These are phyloP conservation scores for Vanderwaltozyma verrucispora DNA, from an alignment of 805 yeast species.

Conservation along the genomic window DNA sequence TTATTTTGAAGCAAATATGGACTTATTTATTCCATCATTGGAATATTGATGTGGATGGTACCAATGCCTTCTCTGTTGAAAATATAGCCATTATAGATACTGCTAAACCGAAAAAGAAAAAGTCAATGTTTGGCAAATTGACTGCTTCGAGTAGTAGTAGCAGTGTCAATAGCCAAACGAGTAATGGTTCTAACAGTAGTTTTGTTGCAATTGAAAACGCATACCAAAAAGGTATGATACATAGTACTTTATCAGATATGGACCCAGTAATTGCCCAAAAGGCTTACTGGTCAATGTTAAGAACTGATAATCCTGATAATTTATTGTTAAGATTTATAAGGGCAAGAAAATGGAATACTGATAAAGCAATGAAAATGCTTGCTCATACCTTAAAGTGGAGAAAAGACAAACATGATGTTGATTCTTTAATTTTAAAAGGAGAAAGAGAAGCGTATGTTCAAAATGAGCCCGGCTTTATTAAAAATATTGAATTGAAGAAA, in stretches of 20 bases:
- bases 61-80: slow-evolving; percentile 9
- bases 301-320: slow-evolving; percentile 78
- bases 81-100: neutral
- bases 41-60: slow-evolving; percentile 37
- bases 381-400: slow-evolving; percentile 74
- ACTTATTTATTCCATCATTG: slow-evolving; percentile 49
- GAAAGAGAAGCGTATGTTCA: slow-evolving; percentile 51
- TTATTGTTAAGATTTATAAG: slow-evolving; percentile 63
- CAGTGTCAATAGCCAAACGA: slow-evolving; percentile 7
- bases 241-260: slow-evolving; percentile 40
- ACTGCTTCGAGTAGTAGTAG: neutral
- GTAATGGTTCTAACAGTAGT: slow-evolving; percentile 8
- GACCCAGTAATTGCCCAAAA: slow-evolving; percentile 41
- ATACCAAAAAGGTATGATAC: slow-evolving; percentile 29
- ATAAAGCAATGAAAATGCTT: slow-evolving; percentile 59
- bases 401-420: slow-evolving; percentile 45
- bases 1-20: slow-evolving; percentile 61
- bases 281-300: slow-evolving; percentile 48
- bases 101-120: neutral
- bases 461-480: slow-evolving; percentile 33
- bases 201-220: neutral
- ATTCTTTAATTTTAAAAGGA: slow-evolving; percentile 54
- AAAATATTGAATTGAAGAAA: slow-evolving; percentile 47
- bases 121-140: slow-evolving; percentile 1
- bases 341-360: slow-evolving; percentile 79